A percentile compares a stretch with the other conserved stretches of the same genome.
Conservation (phyloP, 2,329 filamentous ascomycete genomes). For the Thielaviopsis musarum region DNA sequence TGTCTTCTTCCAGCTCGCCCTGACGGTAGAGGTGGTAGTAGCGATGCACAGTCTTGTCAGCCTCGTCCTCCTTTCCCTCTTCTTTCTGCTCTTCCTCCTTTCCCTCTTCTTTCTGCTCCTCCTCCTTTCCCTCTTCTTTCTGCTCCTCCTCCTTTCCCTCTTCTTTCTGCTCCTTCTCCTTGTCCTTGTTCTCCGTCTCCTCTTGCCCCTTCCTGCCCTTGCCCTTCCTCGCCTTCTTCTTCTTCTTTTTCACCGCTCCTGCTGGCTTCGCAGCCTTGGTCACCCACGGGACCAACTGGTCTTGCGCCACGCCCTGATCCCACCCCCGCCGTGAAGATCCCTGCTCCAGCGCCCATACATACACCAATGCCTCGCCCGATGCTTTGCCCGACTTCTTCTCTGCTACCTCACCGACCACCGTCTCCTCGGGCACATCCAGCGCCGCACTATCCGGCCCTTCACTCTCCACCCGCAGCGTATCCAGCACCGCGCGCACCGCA, state of each 20-base stretch:
- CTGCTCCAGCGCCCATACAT: constrained; percentile 95
- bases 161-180: background rate
- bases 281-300: constrained; percentile 94
- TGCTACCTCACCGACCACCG: background rate
- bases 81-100: background rate
- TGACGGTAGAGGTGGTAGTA: constrained; percentile 89
- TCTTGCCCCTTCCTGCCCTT: background rate
- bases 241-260: background rate
- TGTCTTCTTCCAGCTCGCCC: constrained; percentile 72
- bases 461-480: constrained; percentile 33
- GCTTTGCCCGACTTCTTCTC: background rate
- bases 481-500: constrained; percentile 55
- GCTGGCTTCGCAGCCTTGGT: constrained; percentile 26
- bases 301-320: constrained; percentile 69
- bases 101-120: background rate
- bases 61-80: constrained; percentile 1
- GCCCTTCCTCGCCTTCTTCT: constrained; percentile 11
- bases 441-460: constrained; percentile 16
- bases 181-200: background rate
- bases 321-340: constrained; percentile 71
- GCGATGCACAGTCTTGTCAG: constrained; percentile 53
- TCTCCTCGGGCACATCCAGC: constrained; percentile 3
- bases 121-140: background rate
- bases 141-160: background rate
- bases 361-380: constrained; percentile 56